Conservation (phyloP, 2,329 filamentous ascomycete genomes). For the Penicillium brasilianum region DNA sequence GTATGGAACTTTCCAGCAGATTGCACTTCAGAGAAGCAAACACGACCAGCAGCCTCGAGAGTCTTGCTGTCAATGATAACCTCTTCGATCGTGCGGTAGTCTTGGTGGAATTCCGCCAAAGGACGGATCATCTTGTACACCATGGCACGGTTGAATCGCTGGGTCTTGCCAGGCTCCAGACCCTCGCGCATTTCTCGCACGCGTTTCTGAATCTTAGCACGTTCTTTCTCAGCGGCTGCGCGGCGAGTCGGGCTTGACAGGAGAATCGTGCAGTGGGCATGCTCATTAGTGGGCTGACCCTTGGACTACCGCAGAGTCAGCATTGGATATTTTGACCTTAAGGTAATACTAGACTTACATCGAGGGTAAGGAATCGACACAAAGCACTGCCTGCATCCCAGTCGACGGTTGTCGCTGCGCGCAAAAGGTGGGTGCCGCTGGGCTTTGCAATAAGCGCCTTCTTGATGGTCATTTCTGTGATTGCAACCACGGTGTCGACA, state of each 20-base stretch:
- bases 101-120: constrained; percentile 3
- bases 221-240: not conserved
- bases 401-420: not conserved
- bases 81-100: not conserved
- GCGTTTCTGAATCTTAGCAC: not conserved
- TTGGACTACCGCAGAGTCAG: not conserved
- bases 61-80: not conserved
- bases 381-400: not conserved
- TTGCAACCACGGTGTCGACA: not conserved
- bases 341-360: not conserved
- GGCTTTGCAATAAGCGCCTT: not conserved
- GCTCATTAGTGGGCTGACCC: not conserved
- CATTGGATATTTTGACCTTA: not conserved
- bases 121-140: constrained; percentile 11
- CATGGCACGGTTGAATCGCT: constrained; percentile 8
- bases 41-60: not conserved
- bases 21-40: not conserved
- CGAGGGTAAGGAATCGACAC: not conserved
- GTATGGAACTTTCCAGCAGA: not conserved
- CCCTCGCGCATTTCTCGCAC: not conserved
- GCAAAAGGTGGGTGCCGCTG: not conserved
- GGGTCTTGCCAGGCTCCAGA: not conserved
- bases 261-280: not conserved
- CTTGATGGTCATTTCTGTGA: not conserved
- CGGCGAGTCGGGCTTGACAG: not conserved